Percentiles rank a stretch among this genome's conserved stretches.
Evolutionary conservation across 2,329 filamentous ascomycete species (phyloP).

Genomic region (Monascus ruber): DNA sequence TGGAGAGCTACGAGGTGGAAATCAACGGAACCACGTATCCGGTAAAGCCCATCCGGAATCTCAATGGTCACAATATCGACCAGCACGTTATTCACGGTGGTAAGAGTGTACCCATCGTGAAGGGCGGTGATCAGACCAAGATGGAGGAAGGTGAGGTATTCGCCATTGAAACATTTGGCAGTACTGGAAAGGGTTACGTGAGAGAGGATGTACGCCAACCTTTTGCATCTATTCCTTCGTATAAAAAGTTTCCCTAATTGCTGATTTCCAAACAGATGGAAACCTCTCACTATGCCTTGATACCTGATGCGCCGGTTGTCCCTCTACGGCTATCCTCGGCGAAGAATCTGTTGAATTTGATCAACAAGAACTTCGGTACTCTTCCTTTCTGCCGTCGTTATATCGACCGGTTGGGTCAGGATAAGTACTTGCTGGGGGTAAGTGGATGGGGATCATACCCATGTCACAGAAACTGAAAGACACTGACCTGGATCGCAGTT

Average conservation of each 20-base stretch:
- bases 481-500: conserved; percentile 42
- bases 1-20: conserved; percentile 88
- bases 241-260: background rate
- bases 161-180: conserved; percentile 92
- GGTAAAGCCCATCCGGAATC: conserved; percentile 74
- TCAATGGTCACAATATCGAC: conserved; percentile 82
- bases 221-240: background rate
- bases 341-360: conserved; percentile 73
- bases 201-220: conserved; percentile 58
- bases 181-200: conserved; percentile 80
- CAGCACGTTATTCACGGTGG: conserved; percentile 82
- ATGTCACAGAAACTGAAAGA: background rate
- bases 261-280: conserved; percentile 45
- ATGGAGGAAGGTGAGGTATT: conserved; percentile 97
- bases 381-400: conserved; percentile 85
- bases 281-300: conserved; percentile 76
- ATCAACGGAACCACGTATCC: conserved; percentile 67
- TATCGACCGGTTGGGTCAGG: conserved; percentile 81
- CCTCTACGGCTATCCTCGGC: conserved; percentile 69
- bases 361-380: conserved; percentile 94
- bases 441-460: conserved; percentile 19
- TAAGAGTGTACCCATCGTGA: conserved; percentile 90
- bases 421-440: conserved; percentile 86
- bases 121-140: conserved; percentile 76
- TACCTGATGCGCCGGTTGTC: conserved; percentile 60